Base-by-base conservation (phyloP, 371 early-diverging fungal genomes). In the Dinochytrium kinnereticum region DNA sequence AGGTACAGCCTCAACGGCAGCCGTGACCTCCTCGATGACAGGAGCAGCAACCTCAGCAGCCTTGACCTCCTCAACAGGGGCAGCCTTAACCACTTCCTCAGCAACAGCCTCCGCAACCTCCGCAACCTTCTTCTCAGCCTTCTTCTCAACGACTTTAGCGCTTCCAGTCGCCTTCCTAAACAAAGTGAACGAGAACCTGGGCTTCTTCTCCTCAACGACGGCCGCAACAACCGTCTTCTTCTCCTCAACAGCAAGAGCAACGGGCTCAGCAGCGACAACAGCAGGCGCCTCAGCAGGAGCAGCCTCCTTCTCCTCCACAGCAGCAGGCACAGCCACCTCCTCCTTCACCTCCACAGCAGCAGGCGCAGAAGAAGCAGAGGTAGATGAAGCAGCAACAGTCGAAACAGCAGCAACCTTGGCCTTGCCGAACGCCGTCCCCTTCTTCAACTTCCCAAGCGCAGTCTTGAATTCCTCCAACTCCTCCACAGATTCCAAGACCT, bases 21-120 rank as follows among this genome's bases (percentile, higher is more conserved):
- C n/a, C 69, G 79, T 76, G 30, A 77, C 73, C 81, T 83, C 81
- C 69, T 73, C 76, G 13, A 75, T 81, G 13, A 78, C 77, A 3
- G 33, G 51, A 21, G 36, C 72, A 51, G 34, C 64, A 37, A 34
- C 24, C 36, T 21, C 17, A 38, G 71, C 53, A 36, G 74, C 76
- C 69, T 81, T 76, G n/a, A 78, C 73, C 81, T 83, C 81, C 51
- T 49, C 51, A 34, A 34, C 61, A 17, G 36, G 19, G 15, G 61
- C 61, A 3, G 3, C 61, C 30, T 7, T 34, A 26, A 28, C 53
- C 2, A 51, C 69, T 30, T 67, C 67, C 33, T 30, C 69, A 13
- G 30, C 34, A 13, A 40, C 40, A 24, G 69, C 69, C 21, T 31
- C 69, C 15, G 17, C 67, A 17, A 53, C 51, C 50, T 39, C 53